These are phyloP conservation scores for Cutaneotrichosporon cutaneum DNA, from an alignment of 1,284 basidiomycete species.

Conservation along the genomic window DNA sequence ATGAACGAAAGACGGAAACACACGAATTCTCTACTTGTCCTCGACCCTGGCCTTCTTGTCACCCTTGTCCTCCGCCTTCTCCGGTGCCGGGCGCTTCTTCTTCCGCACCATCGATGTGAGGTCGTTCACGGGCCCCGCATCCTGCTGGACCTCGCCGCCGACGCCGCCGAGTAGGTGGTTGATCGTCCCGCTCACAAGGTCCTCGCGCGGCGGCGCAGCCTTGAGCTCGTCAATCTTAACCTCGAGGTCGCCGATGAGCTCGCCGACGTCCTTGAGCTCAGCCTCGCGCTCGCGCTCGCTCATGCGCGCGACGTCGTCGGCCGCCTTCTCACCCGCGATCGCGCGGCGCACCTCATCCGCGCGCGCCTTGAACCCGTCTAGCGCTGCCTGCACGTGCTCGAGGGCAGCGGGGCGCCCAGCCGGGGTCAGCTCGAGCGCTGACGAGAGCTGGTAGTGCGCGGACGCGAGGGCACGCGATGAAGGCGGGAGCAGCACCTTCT, in stretches of 20 bases:
- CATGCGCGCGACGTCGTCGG: constrained; percentile 55
- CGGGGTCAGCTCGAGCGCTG: constrained; percentile 74
- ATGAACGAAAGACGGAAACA: background rate
- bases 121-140: constrained; percentile 64
- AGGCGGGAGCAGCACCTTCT: constrained; percentile 66
- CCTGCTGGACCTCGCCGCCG: constrained; percentile 34
- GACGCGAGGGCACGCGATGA: constrained; percentile 84
- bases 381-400: constrained; percentile 69
- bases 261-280: constrained; percentile 73
- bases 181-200: constrained; percentile 51
- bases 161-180: constrained; percentile 57
- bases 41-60: constrained; percentile 64
- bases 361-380: constrained; percentile 70
- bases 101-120: constrained; percentile 78
- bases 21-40: background rate
- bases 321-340: constrained; percentile 1
- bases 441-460: constrained; percentile 84
- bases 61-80: constrained; percentile 52
- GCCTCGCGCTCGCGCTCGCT: constrained; percentile 65
- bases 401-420: constrained; percentile 77
- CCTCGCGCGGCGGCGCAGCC: constrained; percentile 63
- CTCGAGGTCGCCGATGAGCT: constrained; percentile 73
- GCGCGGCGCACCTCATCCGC: constrained; percentile 63
- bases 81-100: constrained; percentile 57
- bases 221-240: constrained; percentile 88